Evolutionary conservation across 805 yeast species (phyloP), one percentile per base, ranked within the genome.

Genomic region (Candida pseudoglaebosa): DNA sequence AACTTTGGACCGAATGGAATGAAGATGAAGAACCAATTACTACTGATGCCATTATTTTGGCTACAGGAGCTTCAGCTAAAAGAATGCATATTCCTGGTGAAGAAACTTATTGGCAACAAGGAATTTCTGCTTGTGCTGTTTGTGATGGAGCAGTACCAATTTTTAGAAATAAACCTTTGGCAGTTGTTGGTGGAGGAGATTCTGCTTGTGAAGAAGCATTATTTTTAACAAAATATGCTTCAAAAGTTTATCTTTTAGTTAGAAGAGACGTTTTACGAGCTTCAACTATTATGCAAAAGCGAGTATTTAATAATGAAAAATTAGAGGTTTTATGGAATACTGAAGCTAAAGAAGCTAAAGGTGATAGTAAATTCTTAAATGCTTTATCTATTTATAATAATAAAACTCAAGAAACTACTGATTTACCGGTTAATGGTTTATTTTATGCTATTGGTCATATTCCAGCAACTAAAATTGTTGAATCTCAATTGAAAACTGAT

Each of bases 81-180:
- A 86, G 99, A 73, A 76, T 93, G 69, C 68, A 77, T 60, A 72
- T 93, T 45, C 96, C 97, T 43, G 99, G 99, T 54, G 99, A 93
- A 72, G 98, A 93, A 50, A 76, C 77, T 24, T 93, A 93, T 78
- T 93, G 99, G 99, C 99, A 93, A 74, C 84, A 84, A 63, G 99
- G 99, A 65, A 93, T 93, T 51, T 86, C 96, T 52, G 99, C 99
- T 13, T 93, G 99, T 75, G 99, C 99, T 29, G 99, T 93, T 46
- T 93, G 99, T 71, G 99, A 93, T 62, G 99, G 99, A 67, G 99
- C 99, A 24, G 95, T 93, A 36, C 99, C 99, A 53, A 90, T 93
- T 54, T 93, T 93, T 75, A 86, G 98, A 76, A 85, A 93, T 75
- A 85, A 89, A 69, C 98, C 99, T 28, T 78, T 93, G 61, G 98